These are phyloP conservation scores for Vaccinium vitisidaea DNA, from an alignment of 148 eudicot genomes.

Conservation along the genomic window DNA sequence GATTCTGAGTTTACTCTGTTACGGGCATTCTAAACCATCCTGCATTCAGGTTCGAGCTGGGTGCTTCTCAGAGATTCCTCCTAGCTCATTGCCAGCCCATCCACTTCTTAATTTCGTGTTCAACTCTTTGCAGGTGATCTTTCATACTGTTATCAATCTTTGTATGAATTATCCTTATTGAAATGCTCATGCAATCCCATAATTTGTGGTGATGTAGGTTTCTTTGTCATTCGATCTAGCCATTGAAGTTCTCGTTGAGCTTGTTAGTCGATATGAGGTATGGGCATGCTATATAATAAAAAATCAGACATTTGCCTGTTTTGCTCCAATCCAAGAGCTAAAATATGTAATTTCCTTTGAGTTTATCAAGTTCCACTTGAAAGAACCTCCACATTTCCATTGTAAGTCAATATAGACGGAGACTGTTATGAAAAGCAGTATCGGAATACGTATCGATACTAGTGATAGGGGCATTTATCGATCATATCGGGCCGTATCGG, in stretches of 20 bases:
- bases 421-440: not conserved
- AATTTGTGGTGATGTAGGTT: constrained; percentile 45
- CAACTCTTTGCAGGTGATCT: constrained; percentile 73
- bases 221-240: constrained; percentile 84
- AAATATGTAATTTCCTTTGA: not conserved
- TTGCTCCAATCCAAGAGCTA: constrained; percentile 11
- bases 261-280: constrained; percentile 92
- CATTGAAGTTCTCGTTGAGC: constrained; percentile 87
- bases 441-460: not conserved
- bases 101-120: constrained; percentile 87
- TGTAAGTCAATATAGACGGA: not conserved
- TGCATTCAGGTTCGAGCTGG: constrained; percentile 86
- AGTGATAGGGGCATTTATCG: not conserved
- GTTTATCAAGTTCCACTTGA: not conserved
- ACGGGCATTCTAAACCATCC: constrained; percentile 16
- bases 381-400: not conserved
- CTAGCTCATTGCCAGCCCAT: constrained; percentile 69
- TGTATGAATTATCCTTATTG: constrained; percentile 18
- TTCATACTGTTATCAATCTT: constrained; percentile 15
- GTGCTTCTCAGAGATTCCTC: constrained; percentile 76
- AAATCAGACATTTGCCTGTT: not conserved
- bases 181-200: constrained; percentile 13
- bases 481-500: not conserved
- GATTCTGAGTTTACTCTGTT: not conserved
- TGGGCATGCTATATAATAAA: constrained; percentile 12